These are phyloP conservation scores for Millerago galiae DNA, from an alignment of 805 yeast genomes.

Conservation along the genomic window DNA sequence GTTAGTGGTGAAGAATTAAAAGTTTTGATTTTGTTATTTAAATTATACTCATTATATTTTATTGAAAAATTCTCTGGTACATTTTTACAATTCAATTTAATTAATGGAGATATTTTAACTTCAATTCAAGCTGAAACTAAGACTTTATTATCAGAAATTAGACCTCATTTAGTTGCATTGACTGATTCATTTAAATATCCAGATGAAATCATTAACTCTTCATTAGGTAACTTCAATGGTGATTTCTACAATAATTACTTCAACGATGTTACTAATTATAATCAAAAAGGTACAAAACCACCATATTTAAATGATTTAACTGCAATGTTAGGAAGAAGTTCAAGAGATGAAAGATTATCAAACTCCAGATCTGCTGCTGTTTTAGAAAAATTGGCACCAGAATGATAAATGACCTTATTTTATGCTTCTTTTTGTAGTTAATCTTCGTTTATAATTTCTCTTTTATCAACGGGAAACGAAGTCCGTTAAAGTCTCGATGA, in stretches of 20 bases:
- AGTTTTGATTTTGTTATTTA: constrained; percentile 48
- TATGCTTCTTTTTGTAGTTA: neutral
- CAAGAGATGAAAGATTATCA: constrained; percentile 31
- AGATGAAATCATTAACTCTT: constrained; percentile 75
- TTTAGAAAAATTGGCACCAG: constrained; percentile 23
- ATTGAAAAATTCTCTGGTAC: constrained; percentile 67
- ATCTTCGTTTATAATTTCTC: neutral
- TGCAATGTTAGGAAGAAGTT: constrained; percentile 33
- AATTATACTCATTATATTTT: constrained; percentile 56
- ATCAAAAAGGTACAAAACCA: constrained; percentile 42
- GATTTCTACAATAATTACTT: constrained; percentile 79
- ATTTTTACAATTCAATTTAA: constrained; percentile 59
- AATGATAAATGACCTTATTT: neutral
- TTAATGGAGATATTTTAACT: constrained; percentile 43
- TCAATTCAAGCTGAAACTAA: constrained; percentile 38
- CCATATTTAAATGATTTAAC: constrained; percentile 40
- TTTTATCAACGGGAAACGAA: too few relatives aligned
- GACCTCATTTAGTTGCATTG: constrained; percentile 68
- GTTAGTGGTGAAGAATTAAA: constrained; percentile 32
- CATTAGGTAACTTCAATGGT: constrained; percentile 77
- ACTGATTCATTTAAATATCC: constrained; percentile 81
- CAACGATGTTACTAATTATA: constrained; percentile 46
- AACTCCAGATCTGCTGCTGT: constrained; percentile 25
- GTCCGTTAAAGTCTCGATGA: too few relatives aligned
- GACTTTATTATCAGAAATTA: constrained; percentile 40